Evolutionary conservation across 176 grass and related monocot genomes (phyloP).

Genomic region (Hsuehochloa calcarea): DNA sequence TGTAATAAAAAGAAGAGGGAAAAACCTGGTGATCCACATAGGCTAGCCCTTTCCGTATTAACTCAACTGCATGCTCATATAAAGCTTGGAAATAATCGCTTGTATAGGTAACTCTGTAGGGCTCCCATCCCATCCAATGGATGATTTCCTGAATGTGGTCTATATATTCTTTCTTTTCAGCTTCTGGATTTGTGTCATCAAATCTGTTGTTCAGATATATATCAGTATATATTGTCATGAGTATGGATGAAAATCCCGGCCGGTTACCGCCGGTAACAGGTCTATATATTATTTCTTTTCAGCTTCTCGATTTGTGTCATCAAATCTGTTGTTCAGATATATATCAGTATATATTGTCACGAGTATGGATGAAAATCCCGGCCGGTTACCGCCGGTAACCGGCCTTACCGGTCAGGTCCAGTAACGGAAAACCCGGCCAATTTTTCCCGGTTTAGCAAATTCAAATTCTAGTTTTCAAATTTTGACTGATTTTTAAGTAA

Average conservation of each 20-base stretch:
- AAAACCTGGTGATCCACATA: constrained; percentile 98
- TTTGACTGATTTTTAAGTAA: no score
- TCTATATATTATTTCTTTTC: constrained; percentile 98
- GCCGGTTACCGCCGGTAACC: no score
- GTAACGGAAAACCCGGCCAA: no score
- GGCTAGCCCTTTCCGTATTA: constrained; percentile 81
- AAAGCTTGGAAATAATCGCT: constrained; percentile 98
- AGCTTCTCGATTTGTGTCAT: constrained; percentile 98
- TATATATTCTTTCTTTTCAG: constrained; percentile 96
- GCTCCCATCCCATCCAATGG: constrained; percentile 91
- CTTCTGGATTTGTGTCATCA: constrained; percentile 98
- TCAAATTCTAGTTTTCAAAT: no score
- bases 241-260: no score
- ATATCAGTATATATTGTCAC: neutral
- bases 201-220: constrained; percentile 62
- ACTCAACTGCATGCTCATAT: constrained; percentile 82
- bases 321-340: constrained; percentile 70
- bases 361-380: no score
- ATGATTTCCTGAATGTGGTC: constrained; percentile 95
- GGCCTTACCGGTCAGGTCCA: no score
- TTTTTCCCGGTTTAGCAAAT: no score
- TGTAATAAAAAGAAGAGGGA: neutral
- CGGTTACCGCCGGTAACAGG: no score
- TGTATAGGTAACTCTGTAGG: constrained; percentile 95
- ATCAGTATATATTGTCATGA: neutral